Conservation (phyloP, 2,329 filamentous ascomycete species). For the Hypoxylon sp. region DNA sequence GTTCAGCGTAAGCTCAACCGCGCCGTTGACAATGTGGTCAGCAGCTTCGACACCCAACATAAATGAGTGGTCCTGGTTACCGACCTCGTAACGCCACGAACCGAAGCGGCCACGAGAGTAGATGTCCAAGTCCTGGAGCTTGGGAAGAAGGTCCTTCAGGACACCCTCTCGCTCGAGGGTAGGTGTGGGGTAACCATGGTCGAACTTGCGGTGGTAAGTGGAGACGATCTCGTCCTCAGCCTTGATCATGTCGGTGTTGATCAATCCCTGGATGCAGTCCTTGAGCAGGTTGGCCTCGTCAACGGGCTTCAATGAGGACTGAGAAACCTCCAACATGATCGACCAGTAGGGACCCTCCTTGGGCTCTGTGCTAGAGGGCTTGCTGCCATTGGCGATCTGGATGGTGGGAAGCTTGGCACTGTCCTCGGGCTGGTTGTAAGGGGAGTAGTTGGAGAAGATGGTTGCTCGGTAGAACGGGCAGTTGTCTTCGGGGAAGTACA, state of each 20-base stretch:
- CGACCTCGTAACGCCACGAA: conserved; percentile 94
- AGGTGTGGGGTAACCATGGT: conserved; percentile 97
- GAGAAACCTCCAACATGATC: conserved; percentile 98
- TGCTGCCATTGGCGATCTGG: conserved; percentile 85
- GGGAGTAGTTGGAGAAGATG: conserved; percentile 99
- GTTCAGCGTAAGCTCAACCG: conserved; percentile 92
- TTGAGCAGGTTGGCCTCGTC: conserved; percentile 83
- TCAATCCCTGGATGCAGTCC: conserved; percentile 93
- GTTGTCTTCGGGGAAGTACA: conserved; percentile 99
- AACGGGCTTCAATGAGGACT: conserved; percentile 95
- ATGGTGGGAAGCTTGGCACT: conserved; percentile 86
- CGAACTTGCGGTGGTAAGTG: conserved; percentile 96
- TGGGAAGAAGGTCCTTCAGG: conserved; percentile 89
- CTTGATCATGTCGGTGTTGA: conserved; percentile 98
- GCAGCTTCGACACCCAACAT: conserved; percentile 96
- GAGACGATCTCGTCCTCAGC: conserved; percentile 94
- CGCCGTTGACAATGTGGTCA: conserved; percentile 88
- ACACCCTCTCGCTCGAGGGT: conserved; percentile 94
- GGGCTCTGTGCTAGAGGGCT: conserved; percentile 74
- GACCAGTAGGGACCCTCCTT: conserved; percentile 98
- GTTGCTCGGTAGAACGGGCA: conserved; percentile 99
- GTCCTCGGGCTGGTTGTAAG: conserved; percentile 91
- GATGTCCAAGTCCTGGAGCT: conserved; percentile 90
- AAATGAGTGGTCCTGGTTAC: conserved; percentile 97
- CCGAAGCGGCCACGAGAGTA: conserved; percentile 96